Evolutionary conservation across 2,329 filamentous ascomycete species (phyloP), one percentile per base, ranked within the genome.

Genomic region (Madurella fahalii): DNA sequence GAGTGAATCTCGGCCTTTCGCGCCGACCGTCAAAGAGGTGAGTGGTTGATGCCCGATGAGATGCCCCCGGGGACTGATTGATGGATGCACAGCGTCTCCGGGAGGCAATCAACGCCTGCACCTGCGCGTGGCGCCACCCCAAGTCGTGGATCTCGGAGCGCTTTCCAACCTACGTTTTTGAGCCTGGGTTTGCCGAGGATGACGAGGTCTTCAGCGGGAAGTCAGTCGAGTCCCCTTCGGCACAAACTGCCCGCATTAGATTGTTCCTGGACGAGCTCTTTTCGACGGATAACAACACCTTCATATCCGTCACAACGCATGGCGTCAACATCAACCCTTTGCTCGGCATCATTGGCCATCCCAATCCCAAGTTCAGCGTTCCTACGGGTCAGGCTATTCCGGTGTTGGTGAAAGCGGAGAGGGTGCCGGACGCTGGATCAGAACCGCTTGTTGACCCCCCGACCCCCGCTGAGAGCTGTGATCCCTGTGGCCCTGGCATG

Each of bases 31-130:
- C 62, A 84, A 83, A 64, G 83, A 86, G 7, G 25, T 25, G 25
- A 25, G 25, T 25, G 4, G 7, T 7, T 7, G 25, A 25, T 25
- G 25, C 25, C 25, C 25, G 25, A 25, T 25, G 25, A 4, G 25
- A 25, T 7, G 4, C 3, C 7, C 25, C 7, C 25, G 7, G 25
- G 7, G 25, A 4, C 25, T 25, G 7, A 25, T 25, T 4, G 25
- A 7, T 25, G 25, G 3, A 25, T 25, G n/a, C 25, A 25, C 25
- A 25, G 54, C 65, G 76, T 4, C 71, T 85, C 13, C 73, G 84
- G 17, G 83, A 87, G 65, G 77, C 79, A 2, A 74, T 83, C 54
- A 82, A 79, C 9, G 72, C 78, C 51, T 83, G 86, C 64, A 85
- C 82, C 0, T 86, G 83, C 64, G 82, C 86, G 65, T 74, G 78